Percentiles rank a stretch among this genome's conserved stretches.
phyloP scores from a whole-genome alignment of 2,329 filamentous ascomycete genomes.

The Clarireedia paspali region DNA sequence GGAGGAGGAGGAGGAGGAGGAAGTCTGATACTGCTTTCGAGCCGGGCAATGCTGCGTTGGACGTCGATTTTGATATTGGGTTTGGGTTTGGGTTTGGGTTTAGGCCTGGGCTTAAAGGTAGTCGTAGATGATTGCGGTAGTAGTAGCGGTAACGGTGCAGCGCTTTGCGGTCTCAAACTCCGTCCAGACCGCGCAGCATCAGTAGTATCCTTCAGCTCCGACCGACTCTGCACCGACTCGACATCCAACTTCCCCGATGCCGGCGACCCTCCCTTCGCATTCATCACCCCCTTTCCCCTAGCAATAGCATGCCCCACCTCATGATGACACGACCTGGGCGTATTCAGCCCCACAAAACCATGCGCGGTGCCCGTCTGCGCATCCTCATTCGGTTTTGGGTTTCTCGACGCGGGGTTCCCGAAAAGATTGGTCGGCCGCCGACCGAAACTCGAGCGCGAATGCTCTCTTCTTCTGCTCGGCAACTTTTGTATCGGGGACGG shows the following conservation, averaged over 20 bases:
- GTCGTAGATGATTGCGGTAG: too few relatives aligned
- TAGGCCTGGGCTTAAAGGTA: too few relatives aligned
- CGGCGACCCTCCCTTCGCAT: not conserved
- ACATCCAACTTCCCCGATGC: not conserved
- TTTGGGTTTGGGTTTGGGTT: too few relatives aligned
- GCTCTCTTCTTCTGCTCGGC: not conserved
- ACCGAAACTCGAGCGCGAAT: conserved; percentile 26
- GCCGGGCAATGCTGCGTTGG: too few relatives aligned
- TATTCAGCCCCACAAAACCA: conserved; percentile 25
- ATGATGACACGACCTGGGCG: conserved; percentile 21
- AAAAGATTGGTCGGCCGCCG: conserved; percentile 22
- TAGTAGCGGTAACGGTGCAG: too few relatives aligned
- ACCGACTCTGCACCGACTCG: too few relatives aligned
- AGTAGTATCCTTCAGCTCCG: too few relatives aligned
- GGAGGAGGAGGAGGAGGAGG: too few relatives aligned
- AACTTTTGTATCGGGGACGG: not conserved
- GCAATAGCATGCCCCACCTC: conserved; percentile 21
- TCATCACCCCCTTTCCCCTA: not conserved
- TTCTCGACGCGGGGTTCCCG: conserved; percentile 21
- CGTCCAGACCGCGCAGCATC: too few relatives aligned
- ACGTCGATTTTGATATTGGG: too few relatives aligned
- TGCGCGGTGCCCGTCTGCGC: conserved; percentile 23
- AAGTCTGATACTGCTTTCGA: too few relatives aligned
- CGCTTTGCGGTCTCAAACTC: too few relatives aligned
- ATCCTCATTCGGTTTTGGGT: conserved; percentile 20